These are phyloP conservation scores for Paraconiothyrium brasiliense DNA, from an alignment of 2,329 filamentous ascomycete genomes.

Conservation along the genomic window DNA sequence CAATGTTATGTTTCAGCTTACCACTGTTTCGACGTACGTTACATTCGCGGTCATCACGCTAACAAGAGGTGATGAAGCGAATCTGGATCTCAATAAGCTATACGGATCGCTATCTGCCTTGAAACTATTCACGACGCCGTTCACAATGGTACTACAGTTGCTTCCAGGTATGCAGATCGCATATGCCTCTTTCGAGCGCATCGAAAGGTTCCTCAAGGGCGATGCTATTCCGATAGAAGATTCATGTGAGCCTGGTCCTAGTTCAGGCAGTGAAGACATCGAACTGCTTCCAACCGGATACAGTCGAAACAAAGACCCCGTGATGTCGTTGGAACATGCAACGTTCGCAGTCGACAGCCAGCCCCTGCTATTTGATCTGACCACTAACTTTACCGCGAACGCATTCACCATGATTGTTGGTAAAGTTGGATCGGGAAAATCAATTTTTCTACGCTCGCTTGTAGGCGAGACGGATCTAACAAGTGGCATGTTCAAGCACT, in stretches of 20 bases:
- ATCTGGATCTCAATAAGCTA: conserved; percentile 29
- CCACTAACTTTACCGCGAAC: conserved; percentile 1
- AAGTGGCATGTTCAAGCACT: conserved; percentile 22
- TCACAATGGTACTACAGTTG: conserved; percentile 28
- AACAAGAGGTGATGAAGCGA: conserved; percentile 12
- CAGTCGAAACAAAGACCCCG: neutral
- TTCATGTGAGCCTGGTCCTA: neutral
- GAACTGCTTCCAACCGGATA: conserved; percentile 8
- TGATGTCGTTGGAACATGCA: conserved; percentile 8
- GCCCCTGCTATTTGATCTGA: conserved; percentile 19
- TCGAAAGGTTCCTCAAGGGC: conserved; percentile 12
- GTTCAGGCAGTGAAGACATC: neutral
- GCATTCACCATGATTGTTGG: conserved; percentile 25
- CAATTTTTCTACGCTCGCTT: conserved; percentile 47
- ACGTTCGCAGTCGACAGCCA: conserved; percentile 18
- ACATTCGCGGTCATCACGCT: conserved; percentile 30
- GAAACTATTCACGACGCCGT: conserved; percentile 35
- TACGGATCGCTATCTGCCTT: conserved; percentile 38
- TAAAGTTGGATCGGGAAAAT: conserved; percentile 29
- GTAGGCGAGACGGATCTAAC: conserved; percentile 25
- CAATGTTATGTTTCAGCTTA: conserved; percentile 33
- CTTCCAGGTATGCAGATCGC: conserved; percentile 27
- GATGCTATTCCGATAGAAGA: neutral
- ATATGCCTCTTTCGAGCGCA: conserved; percentile 28
- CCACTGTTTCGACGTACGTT: conserved; percentile 30